Evolutionary conservation across 495 filamentous ascomycete species (phyloP), one percentile per base, ranked within the genome.

Genomic region (Annulohypoxylon maeteangense): DNA sequence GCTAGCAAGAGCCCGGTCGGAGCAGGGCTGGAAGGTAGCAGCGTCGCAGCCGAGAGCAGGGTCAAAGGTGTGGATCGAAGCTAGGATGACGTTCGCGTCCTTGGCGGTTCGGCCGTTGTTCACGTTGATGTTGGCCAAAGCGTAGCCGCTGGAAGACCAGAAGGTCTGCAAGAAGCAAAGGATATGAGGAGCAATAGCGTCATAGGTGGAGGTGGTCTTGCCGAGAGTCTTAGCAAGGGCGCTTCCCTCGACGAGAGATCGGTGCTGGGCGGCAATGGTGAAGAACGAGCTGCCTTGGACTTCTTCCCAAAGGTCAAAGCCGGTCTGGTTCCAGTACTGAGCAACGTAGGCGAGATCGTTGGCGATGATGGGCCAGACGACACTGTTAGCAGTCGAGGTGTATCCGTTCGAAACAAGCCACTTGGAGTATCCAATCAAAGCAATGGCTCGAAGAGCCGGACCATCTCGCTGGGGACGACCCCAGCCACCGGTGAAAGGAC

Each of bases 271-370:
- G 40, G 75, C 75, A 48, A 81, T 67, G 42, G 83, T 85, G 61
- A 84, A 92, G 81, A 91, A 91, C 4, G 88, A 89, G 51, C 80
- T 82, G 48, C 88, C 87, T 14, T 82, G 76, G 1, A 90, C 85
- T 77, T 92, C 90, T 70, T 92, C 90, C 90, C 90, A 92, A 0
- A 93, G 82, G 75, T 93, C 90, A 62, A 86, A 92, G 31, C 88
- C 88, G 22, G 85, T 88, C 60, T 87, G 80, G 70, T 87, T 89
- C 91, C 91, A 93, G 80, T 92, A 89, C 68, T 92, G 85, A 3
- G 87, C 81, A 7, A 91, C 86, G 68, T 92, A 92, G n/a, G 84
- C 81, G 16, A 93, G 83, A 65, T 92, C 90, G 66, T 91, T 91
- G 40, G 84, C 81, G 61, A 92, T 84, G 23, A 91, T 77, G 3